Percentiles rank a stretch among this genome's conserved stretches.
Evolutionary conservation across 805 yeast species (phyloP).

Genomic region (Cyberlindnera veronae): DNA sequence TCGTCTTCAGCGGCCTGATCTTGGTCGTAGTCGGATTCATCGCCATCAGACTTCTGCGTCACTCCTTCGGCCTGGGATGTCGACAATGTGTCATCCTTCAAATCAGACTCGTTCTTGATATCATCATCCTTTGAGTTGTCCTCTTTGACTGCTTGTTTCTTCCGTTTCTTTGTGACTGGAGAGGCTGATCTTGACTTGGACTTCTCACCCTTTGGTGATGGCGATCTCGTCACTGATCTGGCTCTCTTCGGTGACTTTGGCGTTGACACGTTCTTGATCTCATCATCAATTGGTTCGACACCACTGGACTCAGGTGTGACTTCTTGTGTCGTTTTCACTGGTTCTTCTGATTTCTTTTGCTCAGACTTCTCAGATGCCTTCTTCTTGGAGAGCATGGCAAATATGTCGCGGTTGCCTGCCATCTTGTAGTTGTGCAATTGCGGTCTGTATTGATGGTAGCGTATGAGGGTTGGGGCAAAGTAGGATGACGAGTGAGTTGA

Average conservation of each 20-base stretch:
- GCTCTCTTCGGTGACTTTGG: slow-evolving; percentile 1
- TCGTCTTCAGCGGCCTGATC: background rate
- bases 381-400: slow-evolving; percentile 24
- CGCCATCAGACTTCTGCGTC: background rate
- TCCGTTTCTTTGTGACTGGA: slow-evolving; percentile 12
- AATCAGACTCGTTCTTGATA: too few relatives aligned
- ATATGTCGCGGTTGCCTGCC: slow-evolving; percentile 24
- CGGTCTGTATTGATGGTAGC: slow-evolving; percentile 1
- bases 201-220: background rate
- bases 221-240: background rate
- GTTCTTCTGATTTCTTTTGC: background rate
- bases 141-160: background rate
- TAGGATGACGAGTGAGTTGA: background rate
- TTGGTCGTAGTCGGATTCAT: background rate
- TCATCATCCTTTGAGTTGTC: too few relatives aligned
- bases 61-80: background rate
- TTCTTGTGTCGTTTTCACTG: background rate
- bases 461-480: background rate
- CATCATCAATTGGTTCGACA: background rate
- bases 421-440: slow-evolving; percentile 7
- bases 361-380: slow-evolving; percentile 1
- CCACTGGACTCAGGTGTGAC: background rate
- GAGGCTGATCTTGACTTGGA: slow-evolving; percentile 5
- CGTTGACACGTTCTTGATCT: background rate
- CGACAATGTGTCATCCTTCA: background rate